These are phyloP conservation scores for Macrophomina pseudophaseolina DNA, from an alignment of 2,329 filamentous ascomycete genomes.

Conservation along the genomic window DNA sequence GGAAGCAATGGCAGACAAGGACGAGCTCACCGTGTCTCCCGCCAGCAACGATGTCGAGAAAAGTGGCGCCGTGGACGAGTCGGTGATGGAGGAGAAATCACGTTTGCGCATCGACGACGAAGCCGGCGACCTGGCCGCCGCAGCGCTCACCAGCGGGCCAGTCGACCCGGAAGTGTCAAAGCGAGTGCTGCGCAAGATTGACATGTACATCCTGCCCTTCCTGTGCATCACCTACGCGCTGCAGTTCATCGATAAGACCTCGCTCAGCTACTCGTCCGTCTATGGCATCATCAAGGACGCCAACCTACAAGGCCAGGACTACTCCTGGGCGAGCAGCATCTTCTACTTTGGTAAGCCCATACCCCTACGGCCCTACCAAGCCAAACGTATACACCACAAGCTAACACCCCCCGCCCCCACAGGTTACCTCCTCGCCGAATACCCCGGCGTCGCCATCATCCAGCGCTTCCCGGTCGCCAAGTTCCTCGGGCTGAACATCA, in stretches of 20 bases:
- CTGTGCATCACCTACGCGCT: slow-evolving; percentile 67
- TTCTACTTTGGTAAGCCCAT: slow-evolving; percentile 52
- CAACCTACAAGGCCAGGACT: slow-evolving; percentile 29
- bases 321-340: slow-evolving; percentile 29
- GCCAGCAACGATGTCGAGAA: background rate
- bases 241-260: slow-evolving; percentile 67
- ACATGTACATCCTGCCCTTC: slow-evolving; percentile 58
- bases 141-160: slow-evolving; percentile 7
- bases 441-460: slow-evolving; percentile 70
- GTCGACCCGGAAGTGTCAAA: slow-evolving; percentile 10
- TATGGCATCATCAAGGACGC: slow-evolving; percentile 30
- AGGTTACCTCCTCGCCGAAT: slow-evolving; percentile 42
- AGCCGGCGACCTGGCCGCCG: slow-evolving; percentile 5
- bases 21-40: background rate
- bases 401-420: background rate
- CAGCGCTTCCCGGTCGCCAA: slow-evolving; percentile 59
- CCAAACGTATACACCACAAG: slow-evolving; percentile 45
- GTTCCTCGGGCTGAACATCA: slow-evolving; percentile 54
- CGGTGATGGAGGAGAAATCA: slow-evolving; percentile 4
- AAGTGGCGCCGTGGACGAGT: background rate
- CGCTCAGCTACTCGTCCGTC: slow-evolving; percentile 46
- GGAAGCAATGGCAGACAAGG: slow-evolving; percentile 4
- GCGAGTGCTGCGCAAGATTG: slow-evolving; percentile 52
- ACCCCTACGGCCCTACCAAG: slow-evolving; percentile 39
- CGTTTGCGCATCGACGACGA: slow-evolving; percentile 18